These are phyloP conservation scores for Colletotrichum kahawae DNA, from an alignment of 2,329 filamentous ascomycete species.

Conservation along the genomic window DNA sequence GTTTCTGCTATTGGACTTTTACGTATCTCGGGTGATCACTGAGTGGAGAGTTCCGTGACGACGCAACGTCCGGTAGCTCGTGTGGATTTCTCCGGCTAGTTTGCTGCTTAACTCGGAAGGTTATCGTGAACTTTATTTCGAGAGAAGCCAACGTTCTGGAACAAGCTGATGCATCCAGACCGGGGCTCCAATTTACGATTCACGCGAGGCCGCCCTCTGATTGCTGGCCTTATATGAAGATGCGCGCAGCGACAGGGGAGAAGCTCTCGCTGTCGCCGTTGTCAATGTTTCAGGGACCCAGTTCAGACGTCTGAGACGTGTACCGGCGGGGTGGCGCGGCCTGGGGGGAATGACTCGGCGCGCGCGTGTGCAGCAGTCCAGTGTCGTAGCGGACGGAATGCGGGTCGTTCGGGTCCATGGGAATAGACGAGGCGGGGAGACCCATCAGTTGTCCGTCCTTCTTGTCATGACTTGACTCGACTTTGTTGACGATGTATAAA, in stretches of 20 bases:
- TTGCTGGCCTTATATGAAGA: neutral
- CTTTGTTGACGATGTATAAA: neutral
- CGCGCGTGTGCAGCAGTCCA: neutral
- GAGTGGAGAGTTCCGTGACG: neutral
- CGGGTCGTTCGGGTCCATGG: neutral
- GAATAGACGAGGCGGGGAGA: neutral
- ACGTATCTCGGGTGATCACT: neutral
- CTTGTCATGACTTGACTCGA: neutral
- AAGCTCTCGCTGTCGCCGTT: neutral
- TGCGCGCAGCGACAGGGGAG: neutral
- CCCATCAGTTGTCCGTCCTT: neutral
- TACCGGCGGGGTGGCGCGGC: neutral
- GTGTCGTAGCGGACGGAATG: neutral
- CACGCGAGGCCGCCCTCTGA: neutral
- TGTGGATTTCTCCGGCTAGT: neutral
- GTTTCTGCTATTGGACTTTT: neutral
- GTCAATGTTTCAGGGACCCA: neutral
- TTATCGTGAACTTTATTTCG: neutral
- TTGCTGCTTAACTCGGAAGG: neutral
- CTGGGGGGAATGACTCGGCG: neutral
- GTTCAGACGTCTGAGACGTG: constrained; percentile 8
- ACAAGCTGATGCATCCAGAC: neutral
- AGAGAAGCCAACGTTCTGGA: neutral
- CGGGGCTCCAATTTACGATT: neutral
- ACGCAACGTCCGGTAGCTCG: neutral